Evolutionary conservation across 2,329 filamentous ascomycete genomes (phyloP).

Genomic region (Chalaropsis ovoidea): DNA sequence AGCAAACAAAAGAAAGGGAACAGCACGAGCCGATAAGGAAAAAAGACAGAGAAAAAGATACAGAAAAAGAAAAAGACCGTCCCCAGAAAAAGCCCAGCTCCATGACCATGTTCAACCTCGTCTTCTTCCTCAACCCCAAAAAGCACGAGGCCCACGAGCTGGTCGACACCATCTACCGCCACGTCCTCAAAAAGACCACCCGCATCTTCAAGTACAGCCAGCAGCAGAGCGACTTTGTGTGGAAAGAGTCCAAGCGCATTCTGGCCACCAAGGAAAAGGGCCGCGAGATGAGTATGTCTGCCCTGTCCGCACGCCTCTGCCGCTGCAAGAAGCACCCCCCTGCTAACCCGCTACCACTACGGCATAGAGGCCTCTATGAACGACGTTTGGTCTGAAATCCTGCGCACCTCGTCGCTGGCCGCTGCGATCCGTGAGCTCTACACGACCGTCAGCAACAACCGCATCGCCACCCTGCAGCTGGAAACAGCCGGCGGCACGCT

Average conservation of each 20-base stretch:
- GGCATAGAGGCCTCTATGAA: conserved; percentile 48
- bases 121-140: conserved; percentile 78
- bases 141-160: conserved; percentile 66
- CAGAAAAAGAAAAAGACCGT: conserved; percentile 32
- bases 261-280: conserved; percentile 71
- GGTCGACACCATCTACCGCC: conserved; percentile 67
- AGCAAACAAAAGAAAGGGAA: conserved; percentile 28
- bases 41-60: conserved; percentile 29
- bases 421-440: conserved; percentile 75
- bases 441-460: conserved; percentile 68
- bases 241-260: conserved; percentile 79
- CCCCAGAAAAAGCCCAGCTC: conserved; percentile 53
- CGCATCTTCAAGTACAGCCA: conserved; percentile 91
- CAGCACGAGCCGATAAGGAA: conserved; percentile 19
- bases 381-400: conserved; percentile 58
- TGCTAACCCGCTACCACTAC: neutral
- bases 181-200: conserved; percentile 84
- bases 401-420: conserved; percentile 66
- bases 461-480: conserved; percentile 74
- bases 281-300: conserved; percentile 51
- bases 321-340: no score
- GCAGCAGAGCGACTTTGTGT: conserved; percentile 79
- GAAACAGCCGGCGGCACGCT: conserved; percentile 51
- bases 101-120: conserved; percentile 97
- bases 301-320: neutral